Conservation (phyloP, 2,329 filamentous ascomycete genomes). For the Sporothrix dimorphospora region DNA sequence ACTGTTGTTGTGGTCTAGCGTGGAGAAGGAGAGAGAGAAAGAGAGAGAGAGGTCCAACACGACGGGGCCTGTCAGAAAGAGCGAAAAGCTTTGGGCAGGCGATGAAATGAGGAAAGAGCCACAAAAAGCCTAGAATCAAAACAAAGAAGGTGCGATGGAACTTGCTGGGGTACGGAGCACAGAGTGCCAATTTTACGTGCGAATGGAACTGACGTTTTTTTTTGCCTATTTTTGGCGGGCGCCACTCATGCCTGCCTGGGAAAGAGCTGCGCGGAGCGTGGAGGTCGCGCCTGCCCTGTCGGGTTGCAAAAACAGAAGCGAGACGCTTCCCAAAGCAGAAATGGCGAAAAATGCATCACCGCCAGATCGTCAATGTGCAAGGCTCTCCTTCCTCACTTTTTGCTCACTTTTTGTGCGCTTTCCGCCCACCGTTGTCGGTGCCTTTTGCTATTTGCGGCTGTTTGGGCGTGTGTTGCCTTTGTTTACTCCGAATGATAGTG, state of each 20-base stretch:
- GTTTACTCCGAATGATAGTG: slow-evolving; percentile 12
- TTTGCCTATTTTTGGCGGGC: slow-evolving; percentile 3
- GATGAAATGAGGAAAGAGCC: slow-evolving; percentile 26
- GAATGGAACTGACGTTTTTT: slow-evolving; percentile 14
- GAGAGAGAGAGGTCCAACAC: slow-evolving; percentile 8
- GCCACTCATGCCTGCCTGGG: background rate
- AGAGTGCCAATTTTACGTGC: slow-evolving; percentile 21
- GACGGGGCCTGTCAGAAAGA: background rate
- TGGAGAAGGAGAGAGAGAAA: background rate
- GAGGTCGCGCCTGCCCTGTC: slow-evolving; percentile 31
- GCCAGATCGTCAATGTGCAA: background rate
- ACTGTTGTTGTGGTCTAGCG: slow-evolving; percentile 28
- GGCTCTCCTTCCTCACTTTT: background rate
- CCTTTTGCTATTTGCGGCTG: background rate
- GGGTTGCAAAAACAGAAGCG: slow-evolving; percentile 17
- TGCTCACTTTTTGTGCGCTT: background rate
- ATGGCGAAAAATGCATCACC: slow-evolving; percentile 9
- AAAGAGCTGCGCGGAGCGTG: background rate
- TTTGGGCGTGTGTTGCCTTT: slow-evolving; percentile 5
- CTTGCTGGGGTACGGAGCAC: slow-evolving; percentile 21
- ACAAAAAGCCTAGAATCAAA: slow-evolving; percentile 25
- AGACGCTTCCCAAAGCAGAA: slow-evolving; percentile 7
- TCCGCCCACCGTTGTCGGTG: background rate
- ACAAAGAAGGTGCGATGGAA: slow-evolving; percentile 30
- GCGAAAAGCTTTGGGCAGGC: slow-evolving; percentile 26